Conservation (phyloP, 495 filamentous ascomycete species). For the Penicillium alfredii region DNA sequence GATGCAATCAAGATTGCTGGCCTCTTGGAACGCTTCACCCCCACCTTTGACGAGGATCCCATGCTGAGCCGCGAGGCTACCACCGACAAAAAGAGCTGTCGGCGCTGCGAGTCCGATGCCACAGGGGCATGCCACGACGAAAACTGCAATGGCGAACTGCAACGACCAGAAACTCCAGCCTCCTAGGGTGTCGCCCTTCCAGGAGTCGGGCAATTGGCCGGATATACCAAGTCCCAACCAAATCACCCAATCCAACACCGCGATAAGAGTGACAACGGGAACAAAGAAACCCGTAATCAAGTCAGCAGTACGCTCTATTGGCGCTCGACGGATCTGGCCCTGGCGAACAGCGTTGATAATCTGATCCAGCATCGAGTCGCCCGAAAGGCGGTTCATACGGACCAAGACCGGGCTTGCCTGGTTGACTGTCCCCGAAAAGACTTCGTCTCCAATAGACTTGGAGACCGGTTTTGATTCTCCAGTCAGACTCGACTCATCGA, state of each 20-base stretch:
- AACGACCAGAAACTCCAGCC: constrained; percentile 85
- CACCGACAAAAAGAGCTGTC: constrained; percentile 88
- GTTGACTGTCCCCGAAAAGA: constrained; percentile 87
- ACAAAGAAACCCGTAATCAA: constrained; percentile 83
- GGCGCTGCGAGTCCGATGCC: constrained; percentile 88
- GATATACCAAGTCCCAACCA: constrained; percentile 75
- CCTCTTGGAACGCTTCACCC: constrained; percentile 95
- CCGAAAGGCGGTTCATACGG: constrained; percentile 60
- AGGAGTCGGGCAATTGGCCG: constrained; percentile 59
- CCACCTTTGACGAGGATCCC: constrained; percentile 92
- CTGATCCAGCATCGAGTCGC: constrained; percentile 84
- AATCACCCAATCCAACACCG: constrained; percentile 72
- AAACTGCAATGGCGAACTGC: constrained; percentile 90
- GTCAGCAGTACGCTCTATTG: constrained; percentile 84
- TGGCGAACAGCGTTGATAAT: constrained; percentile 87
- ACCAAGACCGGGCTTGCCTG: constrained; percentile 64
- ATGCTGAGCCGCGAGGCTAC: constrained; percentile 77
- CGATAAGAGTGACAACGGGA: constrained; percentile 73
- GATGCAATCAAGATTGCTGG: constrained; percentile 74
- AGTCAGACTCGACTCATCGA: constrained; percentile 87
- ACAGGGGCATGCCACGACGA: constrained; percentile 92
- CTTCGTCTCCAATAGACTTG: constrained; percentile 63
- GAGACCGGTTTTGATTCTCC: constrained; percentile 76
- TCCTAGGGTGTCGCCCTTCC: constrained; percentile 58
- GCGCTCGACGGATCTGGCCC: constrained; percentile 81